Conservation (phyloP, 352 stramenopile species). For the Pelagophyceae sp. region DNA sequence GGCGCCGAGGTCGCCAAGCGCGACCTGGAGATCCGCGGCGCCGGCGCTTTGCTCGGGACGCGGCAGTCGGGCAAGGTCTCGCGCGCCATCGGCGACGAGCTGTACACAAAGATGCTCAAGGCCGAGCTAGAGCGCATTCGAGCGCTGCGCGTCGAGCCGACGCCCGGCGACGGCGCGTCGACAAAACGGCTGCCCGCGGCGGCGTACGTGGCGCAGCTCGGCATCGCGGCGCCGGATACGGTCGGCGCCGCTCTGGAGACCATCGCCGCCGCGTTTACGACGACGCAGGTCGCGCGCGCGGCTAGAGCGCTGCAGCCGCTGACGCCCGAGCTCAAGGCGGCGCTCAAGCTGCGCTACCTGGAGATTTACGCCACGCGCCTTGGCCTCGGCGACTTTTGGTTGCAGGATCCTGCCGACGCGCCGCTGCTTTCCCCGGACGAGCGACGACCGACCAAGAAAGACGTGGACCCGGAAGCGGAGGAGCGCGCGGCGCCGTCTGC, state of each 20-base stretch:
- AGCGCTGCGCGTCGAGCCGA: conserved; percentile 41
- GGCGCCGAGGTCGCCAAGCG: conserved; percentile 62
- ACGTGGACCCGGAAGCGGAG: not conserved
- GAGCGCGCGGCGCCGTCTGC: not conserved
- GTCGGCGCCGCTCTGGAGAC: not conserved
- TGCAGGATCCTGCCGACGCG: not conserved
- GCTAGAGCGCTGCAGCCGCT: not conserved
- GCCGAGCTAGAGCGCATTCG: conserved; percentile 53
- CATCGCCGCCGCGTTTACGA: not conserved
- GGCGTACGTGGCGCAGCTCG: not conserved
- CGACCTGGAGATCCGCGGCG: conserved; percentile 67
- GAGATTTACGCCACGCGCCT: conserved; percentile 7
- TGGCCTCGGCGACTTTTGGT: not conserved
- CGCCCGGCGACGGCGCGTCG: not conserved
- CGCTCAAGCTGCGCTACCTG: not conserved
- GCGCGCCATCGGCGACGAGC: conserved; percentile 54
- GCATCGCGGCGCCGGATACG: not conserved
- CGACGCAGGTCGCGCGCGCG: not conserved
- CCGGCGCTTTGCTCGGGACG: conserved; percentile 60
- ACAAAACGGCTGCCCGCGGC: not conserved
- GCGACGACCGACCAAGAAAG: not conserved
- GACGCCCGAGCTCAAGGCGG: not conserved
- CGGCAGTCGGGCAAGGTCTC: conserved; percentile 56
- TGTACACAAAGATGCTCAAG: conserved; percentile 70
- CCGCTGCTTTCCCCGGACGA: not conserved